Evolutionary conservation across 1,284 basidiomycete genomes (phyloP), one percentile per base, ranked within the genome.

Genomic region (Austroboletus rostrupii): DNA sequence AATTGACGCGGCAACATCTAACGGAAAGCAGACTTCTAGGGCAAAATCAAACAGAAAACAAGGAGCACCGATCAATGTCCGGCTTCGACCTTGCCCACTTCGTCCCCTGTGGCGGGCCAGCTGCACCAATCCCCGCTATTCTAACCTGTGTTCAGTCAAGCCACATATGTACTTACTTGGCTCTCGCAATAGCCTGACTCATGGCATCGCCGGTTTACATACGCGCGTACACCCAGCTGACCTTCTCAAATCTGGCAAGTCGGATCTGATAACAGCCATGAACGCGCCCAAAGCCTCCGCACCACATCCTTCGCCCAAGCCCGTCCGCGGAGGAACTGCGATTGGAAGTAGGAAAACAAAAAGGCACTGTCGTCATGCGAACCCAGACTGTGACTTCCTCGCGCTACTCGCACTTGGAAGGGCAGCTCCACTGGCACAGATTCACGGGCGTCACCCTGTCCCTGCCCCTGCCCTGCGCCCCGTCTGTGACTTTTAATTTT

Each of bases 311-410:
- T 45, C 19, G 26, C 41, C 31, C 28, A 36, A 48, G 17, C 31
- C 37, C 39, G 29, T 50, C 53, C 50, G 47, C 53, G 59, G 59
- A 43, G 44, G 44, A 39, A 44, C 44, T 43, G 35, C 23, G 19
- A 49, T 53, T 41, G 41, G 41, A 45, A 37, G 17, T 20, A 7
- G 16, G 12, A 33, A 37, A 21, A 20, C 13, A n/a, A 29, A 53
- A 50, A 57, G 50, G 46, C 32, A 57, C 61, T 23, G 50, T 59
- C 26, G 58, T 52, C 45, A 62, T 51, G 58, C 40, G 23, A 35
- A 46, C 47, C 26, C 36, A 37, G 7, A 14, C 32, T 7, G 16
- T 33, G 33, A 17, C 33, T 35, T 35, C n/a, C 33, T 37, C 3
- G 36, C 14, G 17, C 19, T 37, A 37, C n/a, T 11, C 36, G 16